A percentile compares a stretch with the other conserved stretches of the same genome.
phyloP scores from a whole-genome alignment of 164 flowering plant genomes.

The Kingdonia uniflora region DNA sequence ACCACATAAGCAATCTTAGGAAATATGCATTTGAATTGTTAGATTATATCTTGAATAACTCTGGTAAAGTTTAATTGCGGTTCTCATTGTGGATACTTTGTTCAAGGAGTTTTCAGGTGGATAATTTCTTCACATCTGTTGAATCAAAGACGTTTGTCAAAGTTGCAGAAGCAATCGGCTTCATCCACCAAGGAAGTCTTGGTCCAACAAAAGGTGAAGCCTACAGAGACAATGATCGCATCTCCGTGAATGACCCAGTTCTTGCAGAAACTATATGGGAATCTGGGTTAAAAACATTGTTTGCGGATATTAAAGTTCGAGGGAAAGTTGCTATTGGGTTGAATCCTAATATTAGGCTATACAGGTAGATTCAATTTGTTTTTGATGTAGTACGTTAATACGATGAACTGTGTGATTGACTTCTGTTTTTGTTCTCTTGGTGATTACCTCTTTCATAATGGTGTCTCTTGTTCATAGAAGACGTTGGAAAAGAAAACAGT shows the following conservation, averaged over 20 bases:
- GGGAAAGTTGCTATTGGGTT: slow-evolving; percentile 86
- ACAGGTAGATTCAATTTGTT: slow-evolving; percentile 37
- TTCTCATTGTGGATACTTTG: slow-evolving; percentile 2
- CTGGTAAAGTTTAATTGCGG: not conserved
- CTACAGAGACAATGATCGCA: slow-evolving; percentile 81
- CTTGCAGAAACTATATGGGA: slow-evolving; percentile 77
- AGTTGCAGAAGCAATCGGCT: slow-evolving; percentile 70
- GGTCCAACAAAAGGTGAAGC: slow-evolving; percentile 93
- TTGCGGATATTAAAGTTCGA: slow-evolving; percentile 56
- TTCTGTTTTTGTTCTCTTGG: no score
- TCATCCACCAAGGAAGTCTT: slow-evolving; percentile 86
- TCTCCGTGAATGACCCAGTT: slow-evolving; percentile 63
- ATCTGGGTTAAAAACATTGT: slow-evolving; percentile 58
- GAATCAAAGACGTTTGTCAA: slow-evolving; percentile 67
- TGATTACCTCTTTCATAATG: no score
- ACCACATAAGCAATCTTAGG: no score
- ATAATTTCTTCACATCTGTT: slow-evolving; percentile 51
- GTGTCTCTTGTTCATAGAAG: no score
- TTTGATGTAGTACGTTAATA: not conserved
- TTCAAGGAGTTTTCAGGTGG: slow-evolving; percentile 42
- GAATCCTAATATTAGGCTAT: slow-evolving; percentile 90
- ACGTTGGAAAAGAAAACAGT: no score
- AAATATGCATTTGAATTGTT: no score
- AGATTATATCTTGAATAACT: no score
- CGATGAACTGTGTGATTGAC: no score